A percentile compares a stretch with the other conserved stretches of the same genome.
phyloP scores from a whole-genome alignment of 208 protist genomes.

The Leishmania martiniquensis region DNA sequence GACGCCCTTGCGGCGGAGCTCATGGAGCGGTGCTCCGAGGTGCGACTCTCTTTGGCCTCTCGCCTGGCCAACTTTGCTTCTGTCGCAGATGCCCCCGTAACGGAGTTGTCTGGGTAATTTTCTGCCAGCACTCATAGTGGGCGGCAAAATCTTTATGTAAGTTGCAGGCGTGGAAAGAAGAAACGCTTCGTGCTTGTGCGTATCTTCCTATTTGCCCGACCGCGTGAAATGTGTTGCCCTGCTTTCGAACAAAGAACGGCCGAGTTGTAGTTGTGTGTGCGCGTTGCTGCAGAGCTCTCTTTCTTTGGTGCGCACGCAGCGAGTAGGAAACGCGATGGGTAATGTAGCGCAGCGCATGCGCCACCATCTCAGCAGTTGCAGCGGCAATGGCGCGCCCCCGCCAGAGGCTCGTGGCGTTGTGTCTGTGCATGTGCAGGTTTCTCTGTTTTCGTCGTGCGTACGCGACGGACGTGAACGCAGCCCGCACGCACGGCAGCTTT shows the following conservation, averaged over 20 bases:
- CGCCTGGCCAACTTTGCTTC: slow-evolving; percentile 35
- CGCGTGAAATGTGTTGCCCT: not conserved
- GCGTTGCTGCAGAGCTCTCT: not conserved
- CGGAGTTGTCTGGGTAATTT: slow-evolving; percentile 21
- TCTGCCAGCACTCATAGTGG: not conserved
- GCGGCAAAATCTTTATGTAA: not conserved
- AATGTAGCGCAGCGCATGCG: not conserved
- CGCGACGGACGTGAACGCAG: not conserved
- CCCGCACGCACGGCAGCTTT: not conserved
- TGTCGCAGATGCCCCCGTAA: slow-evolving; percentile 22
- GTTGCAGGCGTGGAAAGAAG: not conserved
- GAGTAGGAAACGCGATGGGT: not conserved
- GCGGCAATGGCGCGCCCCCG: not conserved
- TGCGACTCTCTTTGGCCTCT: slow-evolving; percentile 39
- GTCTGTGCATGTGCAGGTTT: not conserved
- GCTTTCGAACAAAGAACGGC: not conserved
- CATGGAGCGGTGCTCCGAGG: slow-evolving; percentile 31
- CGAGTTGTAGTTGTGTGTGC: no score
- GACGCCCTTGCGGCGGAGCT: slow-evolving; percentile 37
- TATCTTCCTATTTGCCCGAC: not conserved
- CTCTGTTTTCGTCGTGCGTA: not conserved
- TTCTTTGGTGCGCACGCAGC: not conserved
- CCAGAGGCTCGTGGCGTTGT: no score
- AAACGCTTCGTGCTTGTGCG: no score
- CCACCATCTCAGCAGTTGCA: not conserved